Evolutionary conservation across 257 asterid species (phyloP).

Genomic region (Leptodermis oblonga): DNA sequence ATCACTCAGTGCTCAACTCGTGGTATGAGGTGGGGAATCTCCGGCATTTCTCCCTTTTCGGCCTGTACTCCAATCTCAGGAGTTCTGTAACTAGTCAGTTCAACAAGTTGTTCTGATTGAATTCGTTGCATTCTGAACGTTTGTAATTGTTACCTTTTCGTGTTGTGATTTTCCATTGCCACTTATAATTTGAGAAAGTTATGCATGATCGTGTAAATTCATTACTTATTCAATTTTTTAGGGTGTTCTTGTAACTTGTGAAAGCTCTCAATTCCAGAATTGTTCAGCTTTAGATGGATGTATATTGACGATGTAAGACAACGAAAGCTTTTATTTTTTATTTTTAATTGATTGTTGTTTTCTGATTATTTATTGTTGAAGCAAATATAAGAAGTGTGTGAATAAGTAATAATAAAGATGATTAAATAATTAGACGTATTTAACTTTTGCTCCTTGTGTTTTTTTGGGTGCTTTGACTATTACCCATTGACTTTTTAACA

Average conservation of each 20-base stretch:
- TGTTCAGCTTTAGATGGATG: background rate
- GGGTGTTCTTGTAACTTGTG: background rate
- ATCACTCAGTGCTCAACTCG: constrained; percentile 74
- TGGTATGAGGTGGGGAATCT: constrained; percentile 95
- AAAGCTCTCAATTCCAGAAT: background rate
- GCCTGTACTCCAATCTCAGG: constrained; percentile 72
- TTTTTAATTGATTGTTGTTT: no score
- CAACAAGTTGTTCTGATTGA: constrained; percentile 50
- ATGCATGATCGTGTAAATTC: constrained; percentile 2
- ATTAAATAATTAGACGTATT: no score
- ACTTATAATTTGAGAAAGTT: constrained; percentile 3
- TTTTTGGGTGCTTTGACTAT: no score
- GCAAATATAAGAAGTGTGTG: no score
- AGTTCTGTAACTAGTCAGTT: constrained; percentile 76
- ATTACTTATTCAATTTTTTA: background rate
- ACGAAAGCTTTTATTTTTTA: no score
- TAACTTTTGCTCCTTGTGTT: no score
- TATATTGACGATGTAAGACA: background rate
- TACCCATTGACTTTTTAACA: no score
- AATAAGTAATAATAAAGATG: no score
- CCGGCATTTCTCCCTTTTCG: constrained; percentile 84
- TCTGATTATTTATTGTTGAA: no score
- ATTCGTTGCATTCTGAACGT: constrained; percentile 13
- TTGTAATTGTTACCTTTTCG: constrained; percentile 11
- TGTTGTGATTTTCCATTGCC: background rate